Evolutionary conservation across 2,329 filamentous ascomycete genomes (phyloP).

Genomic region (Botryotinia convoluta): DNA sequence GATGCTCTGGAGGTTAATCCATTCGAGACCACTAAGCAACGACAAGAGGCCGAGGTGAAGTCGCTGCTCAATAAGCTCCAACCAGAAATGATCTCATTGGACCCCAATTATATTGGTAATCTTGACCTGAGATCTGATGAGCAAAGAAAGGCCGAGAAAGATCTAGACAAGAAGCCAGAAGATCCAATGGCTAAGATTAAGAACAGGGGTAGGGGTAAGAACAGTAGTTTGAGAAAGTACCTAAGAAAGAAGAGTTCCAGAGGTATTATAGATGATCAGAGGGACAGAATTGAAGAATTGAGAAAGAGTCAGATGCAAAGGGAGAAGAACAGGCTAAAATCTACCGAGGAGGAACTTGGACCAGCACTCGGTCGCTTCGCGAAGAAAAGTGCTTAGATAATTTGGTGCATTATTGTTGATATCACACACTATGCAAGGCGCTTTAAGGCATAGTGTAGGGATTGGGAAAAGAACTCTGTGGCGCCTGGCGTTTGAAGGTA

Average conservation of each 20-base stretch:
- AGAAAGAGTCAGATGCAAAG: slow-evolving; percentile 66
- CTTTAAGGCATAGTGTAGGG: slow-evolving; percentile 5
- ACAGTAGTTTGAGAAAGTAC: slow-evolving; percentile 82
- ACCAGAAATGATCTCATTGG: slow-evolving; percentile 94
- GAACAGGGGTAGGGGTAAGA: slow-evolving; percentile 85
- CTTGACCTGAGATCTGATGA: slow-evolving; percentile 78
- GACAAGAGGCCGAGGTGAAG: slow-evolving; percentile 90
- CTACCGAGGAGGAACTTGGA: slow-evolving; percentile 72
- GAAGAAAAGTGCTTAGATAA: slow-evolving; percentile 51
- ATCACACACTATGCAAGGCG: slow-evolving; percentile 8
- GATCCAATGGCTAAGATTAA: slow-evolving; percentile 60
- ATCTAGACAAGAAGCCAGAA: slow-evolving; percentile 68
- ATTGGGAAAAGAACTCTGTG: slow-evolving; percentile 1
- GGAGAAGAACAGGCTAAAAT: slow-evolving; percentile 63
- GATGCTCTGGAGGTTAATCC: slow-evolving; percentile 93
- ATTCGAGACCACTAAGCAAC: slow-evolving; percentile 88
- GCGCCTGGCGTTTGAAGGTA: slow-evolving; percentile 17
- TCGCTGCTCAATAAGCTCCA: slow-evolving; percentile 88
- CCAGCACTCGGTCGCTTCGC: slow-evolving; percentile 85
- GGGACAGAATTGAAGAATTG: slow-evolving; percentile 79
- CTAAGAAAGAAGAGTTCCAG: slow-evolving; percentile 86
- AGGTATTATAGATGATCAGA: slow-evolving; percentile 96
- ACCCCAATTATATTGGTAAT: slow-evolving; percentile 88
- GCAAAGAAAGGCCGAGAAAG: slow-evolving; percentile 72
- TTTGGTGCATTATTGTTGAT: background rate